Percentiles rank a stretch among this genome's conserved stretches.
Evolutionary conservation across 2,329 filamentous ascomycete genomes (phyloP).

Genomic region (Penicillium verrucosum): DNA sequence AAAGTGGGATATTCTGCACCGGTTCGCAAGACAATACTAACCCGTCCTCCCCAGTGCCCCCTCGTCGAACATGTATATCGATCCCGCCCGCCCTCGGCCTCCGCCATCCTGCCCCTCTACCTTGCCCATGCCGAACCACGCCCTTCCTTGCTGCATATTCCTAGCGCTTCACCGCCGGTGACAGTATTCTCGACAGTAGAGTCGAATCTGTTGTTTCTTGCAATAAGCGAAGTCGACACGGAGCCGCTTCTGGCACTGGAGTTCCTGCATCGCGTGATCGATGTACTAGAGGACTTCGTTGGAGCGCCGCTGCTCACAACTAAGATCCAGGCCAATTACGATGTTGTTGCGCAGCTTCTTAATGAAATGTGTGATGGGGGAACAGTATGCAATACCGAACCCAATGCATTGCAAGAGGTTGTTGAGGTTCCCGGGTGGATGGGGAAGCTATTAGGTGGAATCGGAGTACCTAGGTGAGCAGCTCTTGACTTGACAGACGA

Average conservation of each 20-base stretch:
- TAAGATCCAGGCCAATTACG: slow-evolving; percentile 86
- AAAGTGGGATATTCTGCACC: slow-evolving; percentile 60
- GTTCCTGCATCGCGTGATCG: slow-evolving; percentile 88
- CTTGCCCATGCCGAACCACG: slow-evolving; percentile 76
- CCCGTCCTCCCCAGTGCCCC: slow-evolving; percentile 57
- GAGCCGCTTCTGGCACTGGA: slow-evolving; percentile 88
- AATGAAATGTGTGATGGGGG: slow-evolving; percentile 97
- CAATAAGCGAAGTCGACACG: slow-evolving; percentile 79
- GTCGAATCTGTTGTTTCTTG: slow-evolving; percentile 79
- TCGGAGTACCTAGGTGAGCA: slow-evolving; percentile 71
- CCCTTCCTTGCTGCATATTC: slow-evolving; percentile 80
- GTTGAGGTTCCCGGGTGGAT: slow-evolving; percentile 90
- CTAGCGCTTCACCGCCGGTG: slow-evolving; percentile 77
- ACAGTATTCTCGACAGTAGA: slow-evolving; percentile 86
- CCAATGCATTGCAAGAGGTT: slow-evolving; percentile 84
- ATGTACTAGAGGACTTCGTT: slow-evolving; percentile 91
- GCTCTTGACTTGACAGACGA: not conserved
- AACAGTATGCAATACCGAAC: slow-evolving; percentile 83
- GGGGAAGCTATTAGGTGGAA: slow-evolving; percentile 81
- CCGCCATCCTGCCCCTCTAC: slow-evolving; percentile 78
- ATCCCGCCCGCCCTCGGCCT: slow-evolving; percentile 72
- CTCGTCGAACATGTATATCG: slow-evolving; percentile 88
- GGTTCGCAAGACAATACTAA: slow-evolving; percentile 10
- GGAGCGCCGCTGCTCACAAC: slow-evolving; percentile 78
- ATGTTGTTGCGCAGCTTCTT: slow-evolving; percentile 88